These are phyloP conservation scores for Ophiosphaerella herpotricha DNA, from an alignment of 2,329 filamentous ascomycete genomes.

Conservation along the genomic window DNA sequence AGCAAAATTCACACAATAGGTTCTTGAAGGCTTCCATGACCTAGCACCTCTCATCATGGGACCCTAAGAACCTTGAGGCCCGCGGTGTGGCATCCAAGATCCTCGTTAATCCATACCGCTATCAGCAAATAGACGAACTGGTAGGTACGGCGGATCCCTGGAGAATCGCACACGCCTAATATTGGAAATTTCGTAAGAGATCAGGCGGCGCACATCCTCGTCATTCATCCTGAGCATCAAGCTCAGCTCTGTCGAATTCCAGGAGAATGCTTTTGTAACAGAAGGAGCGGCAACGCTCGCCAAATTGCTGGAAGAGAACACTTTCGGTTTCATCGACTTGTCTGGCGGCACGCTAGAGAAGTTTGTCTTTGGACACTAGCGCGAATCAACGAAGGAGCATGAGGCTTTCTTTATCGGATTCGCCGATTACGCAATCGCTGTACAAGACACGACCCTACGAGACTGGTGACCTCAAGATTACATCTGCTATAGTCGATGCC, in stretches of 20 bases:
- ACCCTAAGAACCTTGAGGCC: conserved; percentile 55
- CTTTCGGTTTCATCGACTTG: conserved; percentile 64
- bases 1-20: conserved; percentile 64
- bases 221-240: conserved; percentile 60
- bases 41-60: conserved; percentile 66
- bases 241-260: conserved; percentile 63
- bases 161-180: conserved; percentile 51
- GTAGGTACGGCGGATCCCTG: conserved; percentile 51
- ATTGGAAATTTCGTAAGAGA: conserved; percentile 46
- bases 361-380: conserved; percentile 57
- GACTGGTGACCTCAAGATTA: conserved; percentile 63
- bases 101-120: conserved; percentile 58
- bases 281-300: conserved; percentile 58
- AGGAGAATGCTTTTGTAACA: conserved; percentile 56
- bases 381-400: conserved; percentile 60
- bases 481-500: conserved; percentile 62
- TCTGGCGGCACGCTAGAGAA: conserved; percentile 65
- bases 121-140: conserved; percentile 50
- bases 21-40: conserved; percentile 72
- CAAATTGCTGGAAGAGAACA: conserved; percentile 54
- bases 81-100: conserved; percentile 60
- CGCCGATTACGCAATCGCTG: conserved; percentile 58
- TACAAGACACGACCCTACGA: conserved; percentile 64
- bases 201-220: conserved; percentile 42
- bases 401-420: conserved; percentile 67